phyloP scores from a whole-genome alignment of 345 rosid genomes.

The Capsella bursapastoris region DNA sequence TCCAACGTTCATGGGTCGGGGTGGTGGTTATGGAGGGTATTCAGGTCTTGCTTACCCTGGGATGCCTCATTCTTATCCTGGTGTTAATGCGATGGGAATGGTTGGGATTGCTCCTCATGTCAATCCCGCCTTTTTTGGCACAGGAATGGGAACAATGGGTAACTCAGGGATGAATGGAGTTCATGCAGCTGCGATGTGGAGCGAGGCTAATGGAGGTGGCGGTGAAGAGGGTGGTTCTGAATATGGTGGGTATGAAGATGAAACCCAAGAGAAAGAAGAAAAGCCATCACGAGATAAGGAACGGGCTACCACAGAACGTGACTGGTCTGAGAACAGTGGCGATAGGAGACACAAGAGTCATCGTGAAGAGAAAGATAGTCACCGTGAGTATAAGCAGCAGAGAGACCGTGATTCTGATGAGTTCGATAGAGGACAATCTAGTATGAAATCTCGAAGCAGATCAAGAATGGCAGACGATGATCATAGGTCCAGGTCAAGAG shows the following conservation, averaged over 20 bases:
- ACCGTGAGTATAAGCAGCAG: conserved; percentile 60
- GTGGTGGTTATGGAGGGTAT: conserved; percentile 78
- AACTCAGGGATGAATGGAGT: conserved; percentile 74
- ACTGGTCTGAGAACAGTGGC: conserved; percentile 69
- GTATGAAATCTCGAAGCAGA: conserved; percentile 71
- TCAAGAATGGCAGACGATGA: conserved; percentile 70
- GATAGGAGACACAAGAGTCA: conserved; percentile 70
- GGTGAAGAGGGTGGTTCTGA: conserved; percentile 91
- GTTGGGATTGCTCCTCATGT: conserved; percentile 91
- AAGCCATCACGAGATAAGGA: conserved; percentile 70
- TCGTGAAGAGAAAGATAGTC: conserved; percentile 70
- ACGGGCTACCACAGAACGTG: conserved; percentile 64
- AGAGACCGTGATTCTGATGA: conserved; percentile 75
- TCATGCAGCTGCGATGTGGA: conserved; percentile 68
- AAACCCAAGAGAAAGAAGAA: conserved; percentile 67
- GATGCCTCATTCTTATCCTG: conserved; percentile 77
- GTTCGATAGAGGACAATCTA: conserved; percentile 72
- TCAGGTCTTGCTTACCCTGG: conserved; percentile 79
- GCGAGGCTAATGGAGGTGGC: conserved; percentile 76
- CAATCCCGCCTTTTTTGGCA: conserved; percentile 79
- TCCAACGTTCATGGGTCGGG: conserved; percentile 79
- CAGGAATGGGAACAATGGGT: conserved; percentile 78
- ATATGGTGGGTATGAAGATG: conserved; percentile 78
- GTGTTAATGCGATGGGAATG: conserved; percentile 78
- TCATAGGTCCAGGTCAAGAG: conserved; percentile 72